Evolutionary conservation across 2,329 filamentous ascomycete species (phyloP).

Genomic region (Purpureocillium takamizusanense): DNA sequence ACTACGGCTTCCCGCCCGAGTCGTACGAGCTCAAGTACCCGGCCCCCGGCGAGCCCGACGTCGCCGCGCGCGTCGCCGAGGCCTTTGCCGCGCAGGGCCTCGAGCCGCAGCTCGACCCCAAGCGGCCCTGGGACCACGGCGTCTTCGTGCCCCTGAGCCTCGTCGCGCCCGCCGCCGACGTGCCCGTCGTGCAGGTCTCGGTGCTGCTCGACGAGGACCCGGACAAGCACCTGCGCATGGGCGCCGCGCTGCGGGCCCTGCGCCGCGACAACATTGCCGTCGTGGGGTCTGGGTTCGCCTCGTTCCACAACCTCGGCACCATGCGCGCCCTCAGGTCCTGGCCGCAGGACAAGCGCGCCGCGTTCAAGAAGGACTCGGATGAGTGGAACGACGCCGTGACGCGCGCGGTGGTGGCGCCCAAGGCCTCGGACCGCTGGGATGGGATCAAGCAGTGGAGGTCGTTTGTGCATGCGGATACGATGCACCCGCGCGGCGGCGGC

Average conservation of each 20-base stretch:
- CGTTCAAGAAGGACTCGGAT: slow-evolving; percentile 17
- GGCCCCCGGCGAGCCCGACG: slow-evolving; percentile 43
- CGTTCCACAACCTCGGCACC: slow-evolving; percentile 43
- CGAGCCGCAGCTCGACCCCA: slow-evolving; percentile 23
- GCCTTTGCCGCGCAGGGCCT: slow-evolving; percentile 38
- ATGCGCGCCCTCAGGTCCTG: slow-evolving; percentile 29
- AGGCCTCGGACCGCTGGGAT: slow-evolving; percentile 23
- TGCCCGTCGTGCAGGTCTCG: slow-evolving; percentile 49
- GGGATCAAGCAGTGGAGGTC: slow-evolving; percentile 37
- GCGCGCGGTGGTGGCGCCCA: slow-evolving; percentile 25
- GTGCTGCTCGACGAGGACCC: slow-evolving; percentile 44
- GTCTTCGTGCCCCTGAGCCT: slow-evolving; percentile 50
- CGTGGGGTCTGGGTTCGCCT: slow-evolving; percentile 51
- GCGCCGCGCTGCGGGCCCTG: slow-evolving; percentile 39
- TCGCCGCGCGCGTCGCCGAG: slow-evolving; percentile 39
- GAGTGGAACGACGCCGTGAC: slow-evolving; percentile 39
- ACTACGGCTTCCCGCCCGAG: slow-evolving; percentile 48
- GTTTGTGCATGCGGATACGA: slow-evolving; percentile 37
- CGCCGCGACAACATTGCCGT: slow-evolving; percentile 46
- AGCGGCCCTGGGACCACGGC: slow-evolving; percentile 49
- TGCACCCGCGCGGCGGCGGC: slow-evolving; percentile 43
- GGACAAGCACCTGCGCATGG: slow-evolving; percentile 38
- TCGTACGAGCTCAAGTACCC: slow-evolving; percentile 46
- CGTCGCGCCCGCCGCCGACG: slow-evolving; percentile 38
- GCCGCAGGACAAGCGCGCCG: slow-evolving; percentile 10